Conservation (phyloP, 1,284 basidiomycete genomes). For the Ustilago nuda region DNA sequence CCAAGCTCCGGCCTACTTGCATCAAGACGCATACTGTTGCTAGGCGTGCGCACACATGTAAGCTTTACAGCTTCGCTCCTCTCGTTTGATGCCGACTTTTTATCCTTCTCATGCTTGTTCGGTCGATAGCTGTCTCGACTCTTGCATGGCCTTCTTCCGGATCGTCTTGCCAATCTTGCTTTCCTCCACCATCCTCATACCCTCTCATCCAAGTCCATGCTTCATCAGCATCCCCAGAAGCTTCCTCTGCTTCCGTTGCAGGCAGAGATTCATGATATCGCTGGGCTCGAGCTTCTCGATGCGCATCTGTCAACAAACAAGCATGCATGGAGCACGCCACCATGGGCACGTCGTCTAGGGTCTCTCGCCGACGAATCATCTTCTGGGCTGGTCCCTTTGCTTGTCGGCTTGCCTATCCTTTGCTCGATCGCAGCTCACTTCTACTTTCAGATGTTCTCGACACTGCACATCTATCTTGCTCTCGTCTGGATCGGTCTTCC, state of each 20-base stretch:
- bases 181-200: constrained; percentile 6
- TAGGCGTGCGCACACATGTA: background rate
- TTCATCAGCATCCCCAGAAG: constrained; percentile 20
- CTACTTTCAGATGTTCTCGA: constrained; percentile 40
- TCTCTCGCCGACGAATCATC: constrained; percentile 24
- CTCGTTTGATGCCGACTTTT: background rate
- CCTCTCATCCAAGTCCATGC: constrained; percentile 8
- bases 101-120: background rate
- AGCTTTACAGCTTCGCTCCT: background rate
- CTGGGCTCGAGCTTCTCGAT: constrained; percentile 9
- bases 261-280: constrained; percentile 3
- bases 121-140: background rate
- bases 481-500: constrained; percentile 37
- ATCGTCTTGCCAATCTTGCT: background rate
- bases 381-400: constrained; percentile 14
- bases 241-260: constrained; percentile 36
- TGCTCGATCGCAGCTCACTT: constrained; percentile 27
- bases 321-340: constrained; percentile 17
- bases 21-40: background rate
- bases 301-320: constrained; percentile 8
- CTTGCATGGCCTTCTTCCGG: background rate
- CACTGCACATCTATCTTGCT: constrained; percentile 33
- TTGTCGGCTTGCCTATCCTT: constrained; percentile 24
- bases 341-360: constrained; percentile 28
- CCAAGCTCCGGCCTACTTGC: background rate